Conservation (phyloP, 1,284 basidiomycete species). For the Peniophora sp. region DNA sequence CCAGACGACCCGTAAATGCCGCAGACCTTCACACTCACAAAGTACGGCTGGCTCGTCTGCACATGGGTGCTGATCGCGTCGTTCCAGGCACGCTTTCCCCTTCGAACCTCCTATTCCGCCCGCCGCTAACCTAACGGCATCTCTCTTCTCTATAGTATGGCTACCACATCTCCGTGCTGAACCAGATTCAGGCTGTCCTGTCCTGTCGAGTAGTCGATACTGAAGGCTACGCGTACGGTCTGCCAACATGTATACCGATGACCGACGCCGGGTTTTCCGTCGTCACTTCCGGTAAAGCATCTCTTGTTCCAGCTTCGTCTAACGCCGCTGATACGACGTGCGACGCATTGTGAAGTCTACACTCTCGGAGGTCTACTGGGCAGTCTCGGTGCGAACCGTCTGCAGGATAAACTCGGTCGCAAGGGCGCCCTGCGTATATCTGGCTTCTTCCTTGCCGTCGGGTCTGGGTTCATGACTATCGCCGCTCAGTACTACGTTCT, state of each 20-base stretch:
- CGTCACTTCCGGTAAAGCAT: conserved; percentile 48
- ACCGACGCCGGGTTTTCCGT: conserved; percentile 68
- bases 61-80: conserved; percentile 56
- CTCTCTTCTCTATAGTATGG: conserved; percentile 42
- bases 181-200: conserved; percentile 76
- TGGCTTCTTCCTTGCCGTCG: conserved; percentile 48
- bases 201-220: conserved; percentile 42
- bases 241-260: conserved; percentile 72
- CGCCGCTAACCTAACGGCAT: conserved; percentile 1
- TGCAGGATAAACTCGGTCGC: conserved; percentile 66
- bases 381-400: conserved; percentile 59
- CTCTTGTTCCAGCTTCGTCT: background rate
- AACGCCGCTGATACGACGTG: background rate
- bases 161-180: conserved; percentile 82
- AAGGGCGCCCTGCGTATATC: conserved; percentile 56
- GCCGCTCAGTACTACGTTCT: conserved; percentile 52
- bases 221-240: conserved; percentile 18
- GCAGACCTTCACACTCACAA: conserved; percentile 33
- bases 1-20: too few relatives aligned
- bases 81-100: conserved; percentile 43
- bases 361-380: conserved; percentile 85
- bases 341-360: conserved; percentile 42
- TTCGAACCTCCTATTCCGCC: conserved; percentile 4
- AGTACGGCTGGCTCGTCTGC: conserved; percentile 54
- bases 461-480: conserved; percentile 58